Base-by-base conservation (phyloP, 495 filamentous ascomycete species). In the Tetracladium setigerum region DNA sequence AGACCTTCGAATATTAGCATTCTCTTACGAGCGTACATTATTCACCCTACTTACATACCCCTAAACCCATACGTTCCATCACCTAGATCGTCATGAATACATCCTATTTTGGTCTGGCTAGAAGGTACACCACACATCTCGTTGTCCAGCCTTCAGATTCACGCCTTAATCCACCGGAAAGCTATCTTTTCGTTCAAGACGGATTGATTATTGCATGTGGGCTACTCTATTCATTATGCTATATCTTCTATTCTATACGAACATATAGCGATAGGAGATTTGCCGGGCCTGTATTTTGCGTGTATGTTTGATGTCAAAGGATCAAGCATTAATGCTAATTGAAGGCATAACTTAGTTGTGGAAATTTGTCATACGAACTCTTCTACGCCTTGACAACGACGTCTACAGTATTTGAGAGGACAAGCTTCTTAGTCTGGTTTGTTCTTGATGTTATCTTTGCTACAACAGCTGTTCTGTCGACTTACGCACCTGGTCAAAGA, bases 101-200 rank as follows among this genome's bases (percentile, higher is more conserved):
- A n/a, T n/a, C n/a, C n/a, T n/a, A n/a, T n/a, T 43, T 43, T 16
- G 40, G 32, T 31, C 7, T 43, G 4, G 40, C 40, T 3, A 43
- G 15, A 8, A 4, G 14, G 7, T 30, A 22, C 18, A 2, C 15
- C 12, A 31, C 19, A 7, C 40, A 43, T 14, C 40, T 43, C 32
- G 27, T 43, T 14, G 40, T 43, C 6, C 40, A 43, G 27, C 27
- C 40, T 31, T 14, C 18, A 30, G 40, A 43, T 16, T 14, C 27
- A 3, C 40, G 40, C 5, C 14, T 43, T 2, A 43, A 43, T 14
- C 40, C 40, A 15, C 40, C 40, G 2, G 40, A 43, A 31, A 43
- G 40, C 40, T 43, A 43, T 31, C 14, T 30, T 5, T 43, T 43
- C 32, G 16, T 43, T 16, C 40, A 43, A 31, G 40, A 43, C 16